A percentile compares a stretch with the other conserved stretches of the same genome.
Conservation (phyloP, 495 filamentous ascomycete genomes). For the Echria macrotheca region DNA sequence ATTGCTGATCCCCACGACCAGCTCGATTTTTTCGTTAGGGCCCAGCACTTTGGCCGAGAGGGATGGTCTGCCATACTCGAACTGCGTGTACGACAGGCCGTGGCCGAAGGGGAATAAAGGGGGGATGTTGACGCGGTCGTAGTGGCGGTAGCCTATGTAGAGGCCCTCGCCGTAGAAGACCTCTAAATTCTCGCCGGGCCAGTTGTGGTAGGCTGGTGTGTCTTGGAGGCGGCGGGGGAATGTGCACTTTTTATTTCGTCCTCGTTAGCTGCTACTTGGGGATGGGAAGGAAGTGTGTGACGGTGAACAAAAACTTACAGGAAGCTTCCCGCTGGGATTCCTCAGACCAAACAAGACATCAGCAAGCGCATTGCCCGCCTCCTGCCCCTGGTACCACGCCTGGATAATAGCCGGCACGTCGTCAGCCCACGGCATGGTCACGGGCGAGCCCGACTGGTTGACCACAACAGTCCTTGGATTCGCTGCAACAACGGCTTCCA, state of each 20-base stretch:
- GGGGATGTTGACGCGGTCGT: constrained; percentile 60
- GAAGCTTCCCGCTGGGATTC: constrained; percentile 83
- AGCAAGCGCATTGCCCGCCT: constrained; percentile 79
- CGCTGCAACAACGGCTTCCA: constrained; percentile 61
- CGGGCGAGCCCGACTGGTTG: constrained; percentile 78
- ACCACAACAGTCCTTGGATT: constrained; percentile 75
- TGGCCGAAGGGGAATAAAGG: constrained; percentile 78
- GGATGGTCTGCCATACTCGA: constrained; percentile 59
- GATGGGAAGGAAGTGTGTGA: too few species aligned
- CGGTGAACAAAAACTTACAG: constrained; percentile 39
- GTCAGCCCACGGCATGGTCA: constrained; percentile 77
- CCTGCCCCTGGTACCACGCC: constrained; percentile 79
- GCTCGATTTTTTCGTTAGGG: constrained; percentile 50
- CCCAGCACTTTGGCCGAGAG: constrained; percentile 45
- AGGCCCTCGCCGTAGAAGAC: constrained; percentile 81
- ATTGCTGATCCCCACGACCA: constrained; percentile 64
- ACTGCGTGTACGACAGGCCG: constrained; percentile 76
- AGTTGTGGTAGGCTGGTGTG: constrained; percentile 79
- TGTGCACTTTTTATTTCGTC: constrained; percentile 49
- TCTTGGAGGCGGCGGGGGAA: constrained; percentile 72
- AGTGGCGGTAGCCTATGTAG: constrained; percentile 80
- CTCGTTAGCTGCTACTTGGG: too few species aligned
- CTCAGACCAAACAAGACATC: constrained; percentile 81
- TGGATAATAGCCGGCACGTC: constrained; percentile 64
- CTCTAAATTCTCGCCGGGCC: constrained; percentile 70